These are phyloP conservation scores for Patellifolia procumbens DNA, from an alignment of 179 eudicot genomes.

Conservation along the genomic window DNA sequence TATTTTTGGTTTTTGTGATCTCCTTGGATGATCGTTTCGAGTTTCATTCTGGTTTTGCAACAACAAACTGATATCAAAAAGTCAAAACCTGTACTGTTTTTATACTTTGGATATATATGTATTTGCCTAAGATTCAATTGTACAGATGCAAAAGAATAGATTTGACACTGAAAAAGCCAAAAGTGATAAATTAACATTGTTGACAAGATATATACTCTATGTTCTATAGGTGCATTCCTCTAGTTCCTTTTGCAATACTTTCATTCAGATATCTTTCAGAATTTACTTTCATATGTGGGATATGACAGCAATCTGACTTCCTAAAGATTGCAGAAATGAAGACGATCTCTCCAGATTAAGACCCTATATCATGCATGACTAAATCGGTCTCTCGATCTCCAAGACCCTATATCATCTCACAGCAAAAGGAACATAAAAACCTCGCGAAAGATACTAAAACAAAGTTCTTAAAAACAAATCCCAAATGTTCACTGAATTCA, in stretches of 20 bases:
- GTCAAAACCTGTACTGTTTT: conserved; percentile 32
- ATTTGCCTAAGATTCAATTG: conserved; percentile 38
- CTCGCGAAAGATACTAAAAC: background rate
- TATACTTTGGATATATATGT: conserved; percentile 34
- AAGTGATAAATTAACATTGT: conserved; percentile 24
- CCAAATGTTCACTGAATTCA: background rate
- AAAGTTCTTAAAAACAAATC: conserved; percentile 11
- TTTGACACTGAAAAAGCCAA: conserved; percentile 19
- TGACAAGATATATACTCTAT: conserved; percentile 24
- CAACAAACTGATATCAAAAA: conserved; percentile 26
- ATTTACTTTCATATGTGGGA: conserved; percentile 14
- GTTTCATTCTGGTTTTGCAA: conserved; percentile 30
- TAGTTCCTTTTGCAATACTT: conserved; percentile 11
- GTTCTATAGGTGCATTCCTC: conserved; percentile 14
- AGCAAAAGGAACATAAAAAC: background rate
- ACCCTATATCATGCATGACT: background rate
- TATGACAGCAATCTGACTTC: background rate
- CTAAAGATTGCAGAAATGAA: background rate
- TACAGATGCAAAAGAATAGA: conserved; percentile 30
- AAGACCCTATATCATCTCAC: conserved; percentile 13
- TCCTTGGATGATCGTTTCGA: conserved; percentile 33
- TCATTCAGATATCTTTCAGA: conserved; percentile 14
- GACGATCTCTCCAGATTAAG: conserved; percentile 3
- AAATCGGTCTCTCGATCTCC: background rate
- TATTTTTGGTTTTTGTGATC: conserved; percentile 12